These are phyloP conservation scores for Gloeopeniophorella convolvens DNA, from an alignment of 768 basidiomycete species.

Conservation along the genomic window DNA sequence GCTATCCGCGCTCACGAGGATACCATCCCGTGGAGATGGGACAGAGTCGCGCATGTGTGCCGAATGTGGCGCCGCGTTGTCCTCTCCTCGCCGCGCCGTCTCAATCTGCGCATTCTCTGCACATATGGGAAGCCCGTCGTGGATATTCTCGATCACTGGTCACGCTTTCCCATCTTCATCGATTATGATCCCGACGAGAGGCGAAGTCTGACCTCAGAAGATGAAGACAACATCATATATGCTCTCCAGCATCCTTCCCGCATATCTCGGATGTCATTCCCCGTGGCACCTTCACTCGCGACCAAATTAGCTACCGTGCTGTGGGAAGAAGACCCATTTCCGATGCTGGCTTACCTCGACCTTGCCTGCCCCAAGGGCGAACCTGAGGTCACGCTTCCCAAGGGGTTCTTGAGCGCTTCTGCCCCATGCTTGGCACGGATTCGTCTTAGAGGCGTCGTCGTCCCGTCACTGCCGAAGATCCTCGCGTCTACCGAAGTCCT, in stretches of 20 bases:
- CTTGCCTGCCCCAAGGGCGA: background rate
- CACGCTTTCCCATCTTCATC: background rate
- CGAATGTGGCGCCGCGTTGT: background rate
- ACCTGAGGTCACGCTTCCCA: background rate
- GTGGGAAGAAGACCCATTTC: slow-evolving; percentile 1
- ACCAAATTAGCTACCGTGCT: background rate
- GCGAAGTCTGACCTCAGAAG: background rate
- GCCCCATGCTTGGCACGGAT: background rate
- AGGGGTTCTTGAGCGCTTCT: background rate
- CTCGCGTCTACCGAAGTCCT: background rate
- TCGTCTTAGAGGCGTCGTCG: background rate
- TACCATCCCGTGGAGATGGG: background rate
- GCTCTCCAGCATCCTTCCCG: background rate
- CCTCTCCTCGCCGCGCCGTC: background rate
- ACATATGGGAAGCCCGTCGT: background rate
- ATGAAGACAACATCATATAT: background rate
- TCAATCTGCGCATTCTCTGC: background rate
- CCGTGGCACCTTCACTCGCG: background rate
- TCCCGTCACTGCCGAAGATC: background rate
- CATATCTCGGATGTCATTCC: background rate
- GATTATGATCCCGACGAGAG: background rate
- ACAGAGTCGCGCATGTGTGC: background rate
- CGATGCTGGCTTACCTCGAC: background rate
- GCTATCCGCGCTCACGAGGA: background rate
- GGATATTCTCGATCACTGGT: background rate